These are phyloP conservation scores for Wallacemonas sp. DNA, from an alignment of 208 protist genomes.

Conservation along the genomic window DNA sequence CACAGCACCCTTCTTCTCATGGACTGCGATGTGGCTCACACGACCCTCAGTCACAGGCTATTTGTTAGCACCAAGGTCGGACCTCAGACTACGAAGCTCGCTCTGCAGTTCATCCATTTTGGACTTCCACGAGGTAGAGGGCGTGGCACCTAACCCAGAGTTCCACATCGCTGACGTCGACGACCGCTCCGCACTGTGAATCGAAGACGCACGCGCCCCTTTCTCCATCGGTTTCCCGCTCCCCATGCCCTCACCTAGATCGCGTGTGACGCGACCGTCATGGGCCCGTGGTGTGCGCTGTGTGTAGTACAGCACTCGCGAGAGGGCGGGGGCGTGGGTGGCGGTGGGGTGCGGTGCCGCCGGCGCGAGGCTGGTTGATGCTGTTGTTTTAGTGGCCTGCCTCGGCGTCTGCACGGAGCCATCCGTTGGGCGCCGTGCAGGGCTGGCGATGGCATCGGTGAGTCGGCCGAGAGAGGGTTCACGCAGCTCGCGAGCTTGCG, in stretches of 20 bases:
- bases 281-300: constrained; percentile 7
- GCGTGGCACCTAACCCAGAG: not conserved
- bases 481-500: constrained; percentile 47
- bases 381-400: not conserved
- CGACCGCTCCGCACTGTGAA: constrained; percentile 6
- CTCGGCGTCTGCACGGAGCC: constrained; percentile 9
- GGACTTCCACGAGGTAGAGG: constrained; percentile 33
- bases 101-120: constrained; percentile 49
- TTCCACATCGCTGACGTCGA: not conserved
- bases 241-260: not conserved
- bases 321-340: constrained; percentile 1
- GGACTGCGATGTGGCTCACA: no score
- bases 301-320: constrained; percentile 2
- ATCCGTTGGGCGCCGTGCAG: not conserved
- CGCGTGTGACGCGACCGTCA: not conserved
- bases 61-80: constrained; percentile 27
- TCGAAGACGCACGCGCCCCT: not conserved
- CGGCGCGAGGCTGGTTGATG: not conserved
- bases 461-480: constrained; percentile 25
- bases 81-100: constrained; percentile 51
- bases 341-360: not conserved
- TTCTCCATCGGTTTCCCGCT: no score
- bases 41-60: no score
- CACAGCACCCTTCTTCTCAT: not conserved
- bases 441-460: constrained; percentile 1